phyloP scores from a whole-genome alignment of 305 asterid species.

The Fraxinus baroniana region DNA sequence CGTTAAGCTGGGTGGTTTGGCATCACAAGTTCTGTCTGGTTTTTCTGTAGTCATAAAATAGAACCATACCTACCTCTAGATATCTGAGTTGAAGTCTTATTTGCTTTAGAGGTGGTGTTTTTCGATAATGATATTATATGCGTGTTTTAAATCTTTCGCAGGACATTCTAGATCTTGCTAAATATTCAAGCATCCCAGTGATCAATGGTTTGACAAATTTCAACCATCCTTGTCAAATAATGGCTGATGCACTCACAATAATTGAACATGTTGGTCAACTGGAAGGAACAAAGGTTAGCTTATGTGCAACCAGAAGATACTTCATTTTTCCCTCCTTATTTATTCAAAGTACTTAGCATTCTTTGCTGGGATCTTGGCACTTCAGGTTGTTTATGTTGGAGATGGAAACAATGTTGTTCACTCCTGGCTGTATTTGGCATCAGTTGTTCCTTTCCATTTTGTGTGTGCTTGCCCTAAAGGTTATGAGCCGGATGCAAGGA shows the following conservation, averaged over 20 bases:
- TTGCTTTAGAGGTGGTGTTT: neutral
- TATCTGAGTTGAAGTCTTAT: neutral
- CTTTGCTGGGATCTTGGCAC: constrained; percentile 15
- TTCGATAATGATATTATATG: neutral
- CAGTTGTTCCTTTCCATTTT: constrained; percentile 85
- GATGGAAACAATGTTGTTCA: constrained; percentile 98
- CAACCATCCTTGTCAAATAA: constrained; percentile 96
- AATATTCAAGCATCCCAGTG: constrained; percentile 77
- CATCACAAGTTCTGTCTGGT: neutral
- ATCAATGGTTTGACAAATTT: constrained; percentile 89
- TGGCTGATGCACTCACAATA: constrained; percentile 98
- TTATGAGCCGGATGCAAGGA: constrained; percentile 76
- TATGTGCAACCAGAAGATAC: constrained; percentile 1
- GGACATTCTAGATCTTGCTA: constrained; percentile 94
- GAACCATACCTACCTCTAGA: neutral
- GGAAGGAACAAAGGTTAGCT: constrained; percentile 84
- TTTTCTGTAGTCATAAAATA: neutral
- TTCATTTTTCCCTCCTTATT: neutral
- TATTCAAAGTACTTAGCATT: constrained; percentile 10
- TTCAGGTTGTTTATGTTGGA: constrained; percentile 93
- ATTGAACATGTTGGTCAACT: constrained; percentile 79
- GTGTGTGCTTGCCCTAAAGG: constrained; percentile 94
- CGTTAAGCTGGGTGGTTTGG: neutral
- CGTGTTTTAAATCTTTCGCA: constrained; percentile 30
- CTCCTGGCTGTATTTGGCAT: constrained; percentile 84